Evolutionary conservation across 495 filamentous ascomycete genomes (phyloP).

Genomic region (Aspergillus mulundensis): DNA sequence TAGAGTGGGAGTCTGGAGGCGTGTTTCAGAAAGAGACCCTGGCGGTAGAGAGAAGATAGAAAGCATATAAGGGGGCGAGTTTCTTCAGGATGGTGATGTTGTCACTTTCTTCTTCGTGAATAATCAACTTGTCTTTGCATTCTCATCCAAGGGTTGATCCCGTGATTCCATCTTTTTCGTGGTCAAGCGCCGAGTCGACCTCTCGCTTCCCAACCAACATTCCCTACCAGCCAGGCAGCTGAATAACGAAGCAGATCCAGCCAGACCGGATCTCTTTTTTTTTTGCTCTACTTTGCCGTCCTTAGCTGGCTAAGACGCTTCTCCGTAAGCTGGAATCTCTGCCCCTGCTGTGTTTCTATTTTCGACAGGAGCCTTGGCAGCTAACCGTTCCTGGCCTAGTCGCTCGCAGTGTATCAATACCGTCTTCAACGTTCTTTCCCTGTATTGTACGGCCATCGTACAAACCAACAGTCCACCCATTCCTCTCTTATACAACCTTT

Average conservation of each 20-base stretch:
- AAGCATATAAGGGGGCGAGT: neutral
- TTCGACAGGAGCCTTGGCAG: neutral
- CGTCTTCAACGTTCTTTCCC: neutral
- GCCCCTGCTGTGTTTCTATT: constrained; percentile 1
- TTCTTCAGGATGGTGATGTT: neutral
- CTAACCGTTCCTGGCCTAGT: neutral
- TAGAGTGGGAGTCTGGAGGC: neutral
- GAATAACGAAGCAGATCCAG: neutral
- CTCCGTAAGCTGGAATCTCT: neutral
- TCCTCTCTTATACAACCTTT: constrained; percentile 5
- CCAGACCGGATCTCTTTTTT: neutral
- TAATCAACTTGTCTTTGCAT: neutral
- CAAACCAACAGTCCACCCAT: neutral
- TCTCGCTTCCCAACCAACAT: neutral
- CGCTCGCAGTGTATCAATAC: neutral
- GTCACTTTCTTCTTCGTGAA: neutral
- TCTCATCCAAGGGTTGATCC: constrained; percentile 1
- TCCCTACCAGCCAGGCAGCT: neutral
- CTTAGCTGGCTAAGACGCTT: neutral
- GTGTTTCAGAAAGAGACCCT: constrained; percentile 4
- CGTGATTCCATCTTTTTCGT: neutral
- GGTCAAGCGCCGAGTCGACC: constrained; percentile 1
- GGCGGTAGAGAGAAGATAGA: neutral
- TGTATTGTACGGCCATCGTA: neutral
- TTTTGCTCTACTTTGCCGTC: neutral